These are phyloP conservation scores for Debaryomycetaceae sp. DNA, from an alignment of 1,139 yeast genomes.

Conservation along the genomic window DNA sequence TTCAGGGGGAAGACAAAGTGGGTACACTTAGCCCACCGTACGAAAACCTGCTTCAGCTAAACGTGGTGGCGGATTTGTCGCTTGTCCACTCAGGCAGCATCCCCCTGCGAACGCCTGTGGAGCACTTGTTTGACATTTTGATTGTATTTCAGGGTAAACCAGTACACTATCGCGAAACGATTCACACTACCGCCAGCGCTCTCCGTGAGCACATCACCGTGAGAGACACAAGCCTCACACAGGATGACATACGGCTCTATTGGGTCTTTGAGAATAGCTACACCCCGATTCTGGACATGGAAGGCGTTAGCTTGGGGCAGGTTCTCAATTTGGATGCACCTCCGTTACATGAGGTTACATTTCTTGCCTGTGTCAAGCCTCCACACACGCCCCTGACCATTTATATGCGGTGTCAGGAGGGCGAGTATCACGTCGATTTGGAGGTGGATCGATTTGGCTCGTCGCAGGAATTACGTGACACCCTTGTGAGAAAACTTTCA, in stretches of 20 bases:
- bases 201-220: constrained; percentile 18
- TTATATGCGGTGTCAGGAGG: neutral
- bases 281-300: constrained; percentile 1
- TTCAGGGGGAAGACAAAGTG: neutral
- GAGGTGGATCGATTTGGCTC: constrained; percentile 4
- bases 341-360: constrained; percentile 15
- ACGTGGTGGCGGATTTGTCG: constrained; percentile 21
- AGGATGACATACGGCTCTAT: constrained; percentile 1
- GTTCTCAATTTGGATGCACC: constrained; percentile 26
- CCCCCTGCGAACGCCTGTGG: constrained; percentile 21
- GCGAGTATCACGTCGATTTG: neutral
- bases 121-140: constrained; percentile 20
- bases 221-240: constrained; percentile 12
- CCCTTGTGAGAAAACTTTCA: no score
- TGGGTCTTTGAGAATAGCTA: constrained; percentile 2
- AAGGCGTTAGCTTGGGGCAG: constrained; percentile 5
- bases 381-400: constrained; percentile 2
- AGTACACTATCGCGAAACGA: constrained; percentile 18
- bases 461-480: neutral
- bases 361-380: constrained; percentile 5
- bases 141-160: constrained; percentile 16
- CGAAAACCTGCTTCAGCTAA: constrained; percentile 11
- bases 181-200: constrained; percentile 19
- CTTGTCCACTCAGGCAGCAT: constrained; percentile 15
- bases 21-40: neutral